Evolutionary conservation across 2,329 filamentous ascomycete species (phyloP).

Genomic region (Arachnomyces sp.): DNA sequence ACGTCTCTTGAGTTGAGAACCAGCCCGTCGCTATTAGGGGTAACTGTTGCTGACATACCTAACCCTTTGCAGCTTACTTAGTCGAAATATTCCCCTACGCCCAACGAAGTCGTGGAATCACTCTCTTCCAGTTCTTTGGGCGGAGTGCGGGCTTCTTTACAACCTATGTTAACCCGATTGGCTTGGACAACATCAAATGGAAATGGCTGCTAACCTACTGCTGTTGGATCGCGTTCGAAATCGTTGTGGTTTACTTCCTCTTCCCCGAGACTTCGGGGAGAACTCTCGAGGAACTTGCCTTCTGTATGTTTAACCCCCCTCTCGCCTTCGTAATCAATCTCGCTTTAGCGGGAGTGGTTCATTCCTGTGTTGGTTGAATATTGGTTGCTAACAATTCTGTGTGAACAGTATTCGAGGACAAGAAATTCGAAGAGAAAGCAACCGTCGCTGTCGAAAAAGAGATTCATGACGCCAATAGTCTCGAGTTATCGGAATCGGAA

Average conservation of each 20-base stretch:
- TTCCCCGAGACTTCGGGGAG: slow-evolving; percentile 32
- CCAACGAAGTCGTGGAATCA: slow-evolving; percentile 48
- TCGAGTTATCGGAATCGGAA: no score
- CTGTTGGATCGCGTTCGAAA: slow-evolving; percentile 30
- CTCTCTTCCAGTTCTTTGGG: slow-evolving; percentile 46
- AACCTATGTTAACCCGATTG: slow-evolving; percentile 37
- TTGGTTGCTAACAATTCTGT: neutral
- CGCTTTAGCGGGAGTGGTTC: no score
- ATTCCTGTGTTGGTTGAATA: no score
- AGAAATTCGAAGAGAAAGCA: slow-evolving; percentile 26
- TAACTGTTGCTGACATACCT: slow-evolving; percentile 54
- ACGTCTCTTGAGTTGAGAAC: no score
- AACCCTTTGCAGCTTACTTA: slow-evolving; percentile 39
- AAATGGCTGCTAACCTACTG: slow-evolving; percentile 34
- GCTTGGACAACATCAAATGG: slow-evolving; percentile 31
- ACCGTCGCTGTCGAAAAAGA: slow-evolving; percentile 30
- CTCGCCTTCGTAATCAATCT: no score
- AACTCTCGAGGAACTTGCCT: slow-evolving; percentile 30
- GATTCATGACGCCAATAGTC: slow-evolving; percentile 18
- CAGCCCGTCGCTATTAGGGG: slow-evolving; percentile 21
- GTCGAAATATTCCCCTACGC: slow-evolving; percentile 51
- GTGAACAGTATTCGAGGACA: slow-evolving; percentile 30
- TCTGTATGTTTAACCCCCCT: no score
- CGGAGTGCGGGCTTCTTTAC: slow-evolving; percentile 39
- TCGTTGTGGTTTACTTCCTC: slow-evolving; percentile 31